Percentiles rank a stretch among this genome's conserved stretches.
These are phyloP conservation scores for Thyridium curvatum DNA, from an alignment of 2,329 filamentous ascomycete genomes.

Conservation along the genomic window DNA sequence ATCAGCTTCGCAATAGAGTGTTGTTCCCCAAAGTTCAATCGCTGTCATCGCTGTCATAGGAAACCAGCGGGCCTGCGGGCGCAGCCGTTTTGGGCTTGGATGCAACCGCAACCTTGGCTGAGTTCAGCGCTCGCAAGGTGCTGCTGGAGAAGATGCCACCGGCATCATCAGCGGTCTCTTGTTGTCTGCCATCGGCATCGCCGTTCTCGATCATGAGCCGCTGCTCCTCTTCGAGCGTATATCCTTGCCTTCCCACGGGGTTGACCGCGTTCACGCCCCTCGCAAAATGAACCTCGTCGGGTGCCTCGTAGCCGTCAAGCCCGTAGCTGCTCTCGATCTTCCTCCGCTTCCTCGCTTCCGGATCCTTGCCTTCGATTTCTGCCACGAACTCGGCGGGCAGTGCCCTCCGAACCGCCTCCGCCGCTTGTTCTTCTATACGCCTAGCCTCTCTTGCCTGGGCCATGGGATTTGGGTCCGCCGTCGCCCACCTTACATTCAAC, in stretches of 20 bases:
- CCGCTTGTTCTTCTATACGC: constrained; percentile 89
- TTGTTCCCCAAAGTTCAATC: constrained; percentile 11
- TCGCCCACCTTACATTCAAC: constrained; percentile 95
- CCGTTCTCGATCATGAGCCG: constrained; percentile 50
- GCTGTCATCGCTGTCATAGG: constrained; percentile 71
- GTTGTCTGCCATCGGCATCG: constrained; percentile 34
- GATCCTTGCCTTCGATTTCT: constrained; percentile 87
- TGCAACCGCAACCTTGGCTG: constrained; percentile 46
- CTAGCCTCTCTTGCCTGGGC: constrained; percentile 87
- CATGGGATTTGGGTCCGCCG: constrained; percentile 90
- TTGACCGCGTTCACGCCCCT: constrained; percentile 65
- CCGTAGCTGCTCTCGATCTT: constrained; percentile 88
- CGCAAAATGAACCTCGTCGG: constrained; percentile 90
- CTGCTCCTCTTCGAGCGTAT: constrained; percentile 58
- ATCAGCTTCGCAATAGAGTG: background rate
- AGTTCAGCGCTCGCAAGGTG: constrained; percentile 72
- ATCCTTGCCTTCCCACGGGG: constrained; percentile 48
- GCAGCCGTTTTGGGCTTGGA: constrained; percentile 46
- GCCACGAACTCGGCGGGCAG: constrained; percentile 86
- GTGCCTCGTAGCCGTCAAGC: constrained; percentile 84
- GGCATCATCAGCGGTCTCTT: constrained; percentile 29
- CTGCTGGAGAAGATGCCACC: constrained; percentile 70
- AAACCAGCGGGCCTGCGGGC: constrained; percentile 68
- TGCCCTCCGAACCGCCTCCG: constrained; percentile 83
- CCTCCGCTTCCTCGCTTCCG: constrained; percentile 78